A percentile compares a stretch with the other conserved stretches of the same genome.
These are phyloP conservation scores for Pichia occidentalis DNA, from an alignment of 805 yeast species.

Conservation along the genomic window DNA sequence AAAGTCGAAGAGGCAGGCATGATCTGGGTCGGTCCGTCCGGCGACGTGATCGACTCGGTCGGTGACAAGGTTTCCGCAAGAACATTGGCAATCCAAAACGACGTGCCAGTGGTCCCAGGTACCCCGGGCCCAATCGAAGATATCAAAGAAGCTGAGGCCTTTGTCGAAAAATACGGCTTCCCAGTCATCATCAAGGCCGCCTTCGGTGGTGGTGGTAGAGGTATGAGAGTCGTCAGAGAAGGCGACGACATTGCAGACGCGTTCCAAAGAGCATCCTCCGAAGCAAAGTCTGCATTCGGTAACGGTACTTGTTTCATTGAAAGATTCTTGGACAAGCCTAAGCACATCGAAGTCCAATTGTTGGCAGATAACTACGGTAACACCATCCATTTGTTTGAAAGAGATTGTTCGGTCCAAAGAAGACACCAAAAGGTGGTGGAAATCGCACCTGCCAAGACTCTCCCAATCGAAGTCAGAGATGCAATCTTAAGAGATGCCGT, in stretches of 20 bases:
- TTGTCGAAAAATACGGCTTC: conserved; percentile 79
- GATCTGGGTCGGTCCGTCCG: conserved; percentile 94
- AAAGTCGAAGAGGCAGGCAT: conserved; percentile 88
- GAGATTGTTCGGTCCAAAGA: conserved; percentile 99
- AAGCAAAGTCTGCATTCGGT: conserved; percentile 94
- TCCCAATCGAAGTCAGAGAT: conserved; percentile 78
- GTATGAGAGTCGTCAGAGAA: conserved; percentile 98
- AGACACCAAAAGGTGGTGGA: conserved; percentile 99
- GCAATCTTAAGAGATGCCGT: conserved; percentile 95
- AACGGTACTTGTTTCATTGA: conserved; percentile 98
- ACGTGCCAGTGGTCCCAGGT: conserved; percentile 95
- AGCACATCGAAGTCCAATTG: conserved; percentile 96
- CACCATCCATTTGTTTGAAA: conserved; percentile 90
- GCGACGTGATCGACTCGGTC: conserved; percentile 81
- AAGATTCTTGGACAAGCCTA: conserved; percentile 90
- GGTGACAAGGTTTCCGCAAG: conserved; percentile 98
- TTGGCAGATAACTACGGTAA: conserved; percentile 92
- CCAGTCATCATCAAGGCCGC: conserved; percentile 99
- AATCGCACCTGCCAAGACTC: conserved; percentile 93
- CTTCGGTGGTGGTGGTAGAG: conserved; percentile 99
- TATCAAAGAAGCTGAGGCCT: conserved; percentile 68
- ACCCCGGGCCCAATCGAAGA: conserved; percentile 92
- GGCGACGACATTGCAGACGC: conserved; percentile 93
- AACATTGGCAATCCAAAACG: conserved; percentile 68
- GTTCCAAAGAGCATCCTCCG: conserved; percentile 86